Evolutionary conservation across 2,329 filamentous ascomycete genomes (phyloP).

Genomic region (Emergomyces pasteurianus): DNA sequence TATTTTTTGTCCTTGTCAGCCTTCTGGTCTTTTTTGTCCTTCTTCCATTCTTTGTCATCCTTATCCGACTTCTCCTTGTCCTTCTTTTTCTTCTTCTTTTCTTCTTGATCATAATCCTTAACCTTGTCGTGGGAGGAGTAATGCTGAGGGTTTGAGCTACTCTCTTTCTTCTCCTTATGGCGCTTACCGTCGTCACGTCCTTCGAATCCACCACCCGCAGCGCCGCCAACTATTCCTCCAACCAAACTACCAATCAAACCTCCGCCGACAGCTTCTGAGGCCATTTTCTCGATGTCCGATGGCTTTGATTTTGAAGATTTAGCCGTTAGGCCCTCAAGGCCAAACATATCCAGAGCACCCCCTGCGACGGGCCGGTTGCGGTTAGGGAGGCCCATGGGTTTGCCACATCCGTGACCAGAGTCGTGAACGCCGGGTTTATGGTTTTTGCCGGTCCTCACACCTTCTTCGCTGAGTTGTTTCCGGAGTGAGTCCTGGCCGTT

Average conservation of each 20-base stretch:
- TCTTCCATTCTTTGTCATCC: not conserved
- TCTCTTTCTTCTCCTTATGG: constrained; percentile 19
- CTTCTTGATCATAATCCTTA: not conserved
- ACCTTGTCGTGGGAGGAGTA: not conserved
- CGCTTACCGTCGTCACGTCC: constrained; percentile 46
- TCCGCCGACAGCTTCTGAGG: constrained; percentile 49
- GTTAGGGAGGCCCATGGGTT: constrained; percentile 65
- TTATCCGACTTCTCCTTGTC: constrained; percentile 5
- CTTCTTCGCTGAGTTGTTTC: constrained; percentile 61
- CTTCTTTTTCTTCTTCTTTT: constrained; percentile 8
- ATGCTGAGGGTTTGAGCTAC: not conserved
- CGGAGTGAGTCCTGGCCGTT: constrained; percentile 56
- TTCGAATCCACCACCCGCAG: constrained; percentile 52
- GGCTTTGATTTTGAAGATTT: constrained; percentile 12
- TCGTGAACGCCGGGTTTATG: constrained; percentile 79
- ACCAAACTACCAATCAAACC: constrained; percentile 59
- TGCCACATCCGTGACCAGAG: constrained; percentile 74
- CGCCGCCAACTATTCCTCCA: constrained; percentile 50
- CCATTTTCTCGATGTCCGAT: constrained; percentile 38
- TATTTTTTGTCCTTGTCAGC: constrained; percentile 3
- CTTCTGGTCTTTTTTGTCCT: not conserved
- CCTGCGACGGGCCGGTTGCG: constrained; percentile 15
- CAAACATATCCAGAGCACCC: constrained; percentile 22
- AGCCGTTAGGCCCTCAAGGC: constrained; percentile 22
- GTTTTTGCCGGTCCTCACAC: constrained; percentile 66